A percentile compares a stretch with the other conserved stretches of the same genome.
phyloP scores from a whole-genome alignment of 768 basidiomycete species.

The Neoboletus subvelutipes region DNA sequence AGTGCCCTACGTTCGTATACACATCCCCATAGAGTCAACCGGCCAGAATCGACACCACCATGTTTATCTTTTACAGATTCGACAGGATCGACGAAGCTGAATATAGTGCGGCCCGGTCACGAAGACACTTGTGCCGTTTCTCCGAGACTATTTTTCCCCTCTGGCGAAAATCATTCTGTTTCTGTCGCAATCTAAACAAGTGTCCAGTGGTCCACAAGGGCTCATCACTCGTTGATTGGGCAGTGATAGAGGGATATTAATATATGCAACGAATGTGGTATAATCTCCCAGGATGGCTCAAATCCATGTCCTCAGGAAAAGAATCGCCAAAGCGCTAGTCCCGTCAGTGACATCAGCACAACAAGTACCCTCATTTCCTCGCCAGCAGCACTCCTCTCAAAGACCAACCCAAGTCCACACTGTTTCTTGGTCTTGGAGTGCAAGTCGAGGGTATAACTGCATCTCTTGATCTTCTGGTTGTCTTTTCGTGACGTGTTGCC shows the following conservation, averaged over 20 bases:
- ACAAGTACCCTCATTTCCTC: constrained; percentile 52
- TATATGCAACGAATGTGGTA: neutral
- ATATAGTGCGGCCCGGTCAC: too few species aligned
- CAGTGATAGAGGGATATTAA: neutral
- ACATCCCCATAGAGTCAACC: too few species aligned
- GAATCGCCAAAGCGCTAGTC: constrained; percentile 34
- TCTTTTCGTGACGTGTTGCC: constrained; percentile 27
- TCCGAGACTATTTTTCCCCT: too few species aligned
- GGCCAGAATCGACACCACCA: too few species aligned
- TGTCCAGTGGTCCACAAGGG: too few species aligned
- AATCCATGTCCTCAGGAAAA: constrained; percentile 18
- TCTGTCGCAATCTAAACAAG: too few species aligned
- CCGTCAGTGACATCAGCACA: constrained; percentile 28
- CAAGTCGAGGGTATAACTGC: constrained; percentile 27
- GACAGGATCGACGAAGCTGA: too few species aligned
- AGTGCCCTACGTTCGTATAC: too few species aligned
- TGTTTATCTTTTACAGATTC: too few species aligned
- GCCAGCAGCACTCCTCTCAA: constrained; percentile 62
- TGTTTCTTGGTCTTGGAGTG: constrained; percentile 38
- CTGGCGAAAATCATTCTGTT: too few species aligned
- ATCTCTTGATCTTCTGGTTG: constrained; percentile 29
- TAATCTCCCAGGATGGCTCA: neutral
- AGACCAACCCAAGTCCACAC: constrained; percentile 44
- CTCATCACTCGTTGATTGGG: neutral
- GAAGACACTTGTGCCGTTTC: too few species aligned